phyloP scores from a whole-genome alignment of 208 protist genomes.

The Acanthamoeba quina region DNA sequence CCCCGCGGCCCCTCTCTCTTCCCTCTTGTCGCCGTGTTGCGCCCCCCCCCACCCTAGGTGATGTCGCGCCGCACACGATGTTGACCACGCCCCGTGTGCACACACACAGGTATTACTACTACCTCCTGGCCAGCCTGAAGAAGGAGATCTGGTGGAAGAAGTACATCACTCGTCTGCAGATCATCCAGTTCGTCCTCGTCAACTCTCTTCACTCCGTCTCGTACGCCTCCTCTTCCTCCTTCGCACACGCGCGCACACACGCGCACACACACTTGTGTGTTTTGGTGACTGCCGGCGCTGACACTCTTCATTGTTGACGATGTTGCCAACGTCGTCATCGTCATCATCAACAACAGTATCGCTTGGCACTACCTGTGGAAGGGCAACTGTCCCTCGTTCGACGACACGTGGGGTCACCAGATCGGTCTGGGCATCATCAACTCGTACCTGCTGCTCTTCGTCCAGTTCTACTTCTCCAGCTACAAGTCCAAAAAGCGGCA shows the following conservation, averaged over 20 bases:
- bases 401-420: slow-evolving; percentile 68
- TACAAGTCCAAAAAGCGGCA: slow-evolving; percentile 60
- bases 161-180: slow-evolving; percentile 73
- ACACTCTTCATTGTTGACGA: not conserved
- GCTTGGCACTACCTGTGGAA: slow-evolving; percentile 68
- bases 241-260: too few relatives aligned
- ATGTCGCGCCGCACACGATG: not conserved
- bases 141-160: slow-evolving; percentile 77
- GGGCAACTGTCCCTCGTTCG: slow-evolving; percentile 55
- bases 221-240: not conserved
- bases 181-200: slow-evolving; percentile 71
- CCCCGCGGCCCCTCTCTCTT: not conserved
- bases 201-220: slow-evolving; percentile 41
- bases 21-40: not conserved
- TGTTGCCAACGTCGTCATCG: too few relatives aligned
- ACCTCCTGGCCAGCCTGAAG: slow-evolving; percentile 47
- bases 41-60: not conserved
- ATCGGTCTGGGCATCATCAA: slow-evolving; percentile 70
- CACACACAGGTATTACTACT: slow-evolving; percentile 74
- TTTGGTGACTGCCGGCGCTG: not conserved
- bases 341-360: slow-evolving; percentile 21
- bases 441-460: slow-evolving; percentile 69
- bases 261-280: too few relatives aligned
- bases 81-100: not conserved
- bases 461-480: slow-evolving; percentile 70